Conservation (phyloP, 768 basidiomycete genomes). For the Boletus huronensis region DNA sequence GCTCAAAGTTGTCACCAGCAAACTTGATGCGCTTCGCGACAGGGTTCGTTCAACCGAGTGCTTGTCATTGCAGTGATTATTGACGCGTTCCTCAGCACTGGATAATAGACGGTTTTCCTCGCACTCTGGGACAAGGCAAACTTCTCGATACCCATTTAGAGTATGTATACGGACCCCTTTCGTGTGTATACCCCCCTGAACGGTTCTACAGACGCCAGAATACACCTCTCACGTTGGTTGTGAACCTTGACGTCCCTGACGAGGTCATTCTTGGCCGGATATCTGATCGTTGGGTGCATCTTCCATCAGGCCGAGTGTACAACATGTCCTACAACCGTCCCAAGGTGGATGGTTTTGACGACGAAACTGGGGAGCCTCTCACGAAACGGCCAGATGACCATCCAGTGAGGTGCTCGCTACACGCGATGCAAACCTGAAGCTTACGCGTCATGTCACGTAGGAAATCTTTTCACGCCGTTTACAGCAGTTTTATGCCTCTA, state of each 20-base stretch:
- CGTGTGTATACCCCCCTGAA: not conserved
- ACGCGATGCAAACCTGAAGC: constrained; percentile 1
- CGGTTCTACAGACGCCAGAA: constrained; percentile 47
- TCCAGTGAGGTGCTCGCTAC: constrained; percentile 54
- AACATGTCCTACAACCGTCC: constrained; percentile 87
- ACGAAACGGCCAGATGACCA: constrained; percentile 87
- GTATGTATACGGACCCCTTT: constrained; percentile 36
- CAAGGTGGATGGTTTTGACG: constrained; percentile 74
- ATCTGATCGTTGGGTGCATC: constrained; percentile 86
- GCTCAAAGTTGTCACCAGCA: constrained; percentile 70
- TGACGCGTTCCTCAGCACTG: constrained; percentile 55
- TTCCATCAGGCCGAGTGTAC: constrained; percentile 86
- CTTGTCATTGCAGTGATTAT: not conserved
- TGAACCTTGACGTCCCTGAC: constrained; percentile 88
- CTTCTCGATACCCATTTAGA: constrained; percentile 73
- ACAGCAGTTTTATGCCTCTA: constrained; percentile 71
- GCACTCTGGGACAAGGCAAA: constrained; percentile 80
- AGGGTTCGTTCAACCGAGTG: constrained; percentile 43
- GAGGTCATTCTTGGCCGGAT: constrained; percentile 82
- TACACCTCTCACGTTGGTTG: constrained; percentile 71
- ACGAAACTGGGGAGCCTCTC: constrained; percentile 84
- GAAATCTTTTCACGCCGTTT: constrained; percentile 77
- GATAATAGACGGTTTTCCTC: constrained; percentile 92
- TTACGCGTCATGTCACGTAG: constrained; percentile 36
- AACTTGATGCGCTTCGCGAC: constrained; percentile 62